Evolutionary conservation across 805 yeast genomes (phyloP).

Genomic region (Kazachstania viticola): DNA sequence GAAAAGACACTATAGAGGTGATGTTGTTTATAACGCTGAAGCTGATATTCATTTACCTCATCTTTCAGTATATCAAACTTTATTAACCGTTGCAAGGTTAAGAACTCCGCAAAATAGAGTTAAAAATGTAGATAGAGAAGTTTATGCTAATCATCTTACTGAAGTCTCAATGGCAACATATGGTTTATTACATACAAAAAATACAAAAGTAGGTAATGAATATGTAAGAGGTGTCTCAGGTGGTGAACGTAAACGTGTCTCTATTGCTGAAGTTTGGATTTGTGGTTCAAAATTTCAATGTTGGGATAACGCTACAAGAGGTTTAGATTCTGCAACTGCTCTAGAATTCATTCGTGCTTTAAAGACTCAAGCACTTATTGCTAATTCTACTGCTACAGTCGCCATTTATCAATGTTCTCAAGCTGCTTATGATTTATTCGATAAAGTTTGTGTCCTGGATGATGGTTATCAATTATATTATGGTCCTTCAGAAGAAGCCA

Average conservation of each 20-base stretch:
- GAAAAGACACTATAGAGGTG: not conserved
- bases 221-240: not conserved
- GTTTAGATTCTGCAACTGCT: not conserved
- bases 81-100: not conserved
- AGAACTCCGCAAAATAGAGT: not conserved
- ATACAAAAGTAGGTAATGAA: not conserved
- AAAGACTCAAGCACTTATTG: not conserved
- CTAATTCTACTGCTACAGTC: not conserved
- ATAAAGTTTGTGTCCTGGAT: slow-evolving; percentile 39
- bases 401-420: slow-evolving; percentile 44
- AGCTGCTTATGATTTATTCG: slow-evolving; percentile 50
- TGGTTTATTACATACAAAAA: not conserved
- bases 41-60: slow-evolving; percentile 15
- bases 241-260: not conserved
- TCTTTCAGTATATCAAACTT: not conserved
- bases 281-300: slow-evolving; percentile 28
- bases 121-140: not conserved
- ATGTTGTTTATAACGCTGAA: not conserved
- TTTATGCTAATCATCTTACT: not conserved
- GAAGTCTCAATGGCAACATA: not conserved
- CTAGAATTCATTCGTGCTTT: not conserved
- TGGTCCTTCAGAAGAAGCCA: not conserved
- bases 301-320: slow-evolving; percentile 47
- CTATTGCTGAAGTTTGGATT: not conserved
- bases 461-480: not conserved